phyloP scores from a whole-genome alignment of 257 asterid genomes.

The Ilex aquifolium region DNA sequence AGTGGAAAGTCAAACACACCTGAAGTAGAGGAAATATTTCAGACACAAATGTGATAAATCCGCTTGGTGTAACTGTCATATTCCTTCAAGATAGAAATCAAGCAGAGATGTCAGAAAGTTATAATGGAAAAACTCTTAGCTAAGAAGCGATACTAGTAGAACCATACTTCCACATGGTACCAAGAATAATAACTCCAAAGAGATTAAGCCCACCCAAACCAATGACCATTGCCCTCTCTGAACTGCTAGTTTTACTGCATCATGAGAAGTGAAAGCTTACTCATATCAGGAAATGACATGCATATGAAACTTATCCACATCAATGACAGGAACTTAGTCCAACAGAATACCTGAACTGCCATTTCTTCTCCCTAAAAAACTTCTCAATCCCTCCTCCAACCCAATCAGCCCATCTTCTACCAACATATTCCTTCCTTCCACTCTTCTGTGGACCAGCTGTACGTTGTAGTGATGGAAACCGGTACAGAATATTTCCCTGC shows the following conservation, averaged over 20 bases:
- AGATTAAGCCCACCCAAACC: conserved; percentile 95
- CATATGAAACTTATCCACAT: neutral
- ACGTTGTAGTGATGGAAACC: conserved; percentile 95
- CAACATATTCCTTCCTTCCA: conserved; percentile 74
- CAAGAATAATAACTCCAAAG: conserved; percentile 78
- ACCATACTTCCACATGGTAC: conserved; percentile 84
- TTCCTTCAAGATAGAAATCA: conserved; percentile 53
- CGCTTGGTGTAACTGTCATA: conserved; percentile 46
- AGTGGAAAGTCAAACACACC: conserved; percentile 34
- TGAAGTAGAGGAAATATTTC: conserved; percentile 82
- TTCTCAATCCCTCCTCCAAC: conserved; percentile 68
- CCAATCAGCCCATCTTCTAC: conserved; percentile 65
- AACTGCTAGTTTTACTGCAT: conserved; percentile 70
- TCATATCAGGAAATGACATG: conserved; percentile 16
- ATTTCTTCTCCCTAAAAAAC: conserved; percentile 64
- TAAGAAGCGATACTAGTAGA: conserved; percentile 22
- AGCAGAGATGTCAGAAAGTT: conserved; percentile 27
- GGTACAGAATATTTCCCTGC: conserved; percentile 95
- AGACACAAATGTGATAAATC: conserved; percentile 76
- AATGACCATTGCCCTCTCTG: conserved; percentile 87
- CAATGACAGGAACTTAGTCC: neutral
- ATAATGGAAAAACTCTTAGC: conserved; percentile 5
- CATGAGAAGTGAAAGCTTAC: conserved; percentile 1
- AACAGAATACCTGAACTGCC: conserved; percentile 62
- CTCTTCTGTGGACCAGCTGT: conserved; percentile 75